Base-by-base conservation (phyloP, 2,329 filamentous ascomycete species). In the Aspergillus alliaceus region DNA sequence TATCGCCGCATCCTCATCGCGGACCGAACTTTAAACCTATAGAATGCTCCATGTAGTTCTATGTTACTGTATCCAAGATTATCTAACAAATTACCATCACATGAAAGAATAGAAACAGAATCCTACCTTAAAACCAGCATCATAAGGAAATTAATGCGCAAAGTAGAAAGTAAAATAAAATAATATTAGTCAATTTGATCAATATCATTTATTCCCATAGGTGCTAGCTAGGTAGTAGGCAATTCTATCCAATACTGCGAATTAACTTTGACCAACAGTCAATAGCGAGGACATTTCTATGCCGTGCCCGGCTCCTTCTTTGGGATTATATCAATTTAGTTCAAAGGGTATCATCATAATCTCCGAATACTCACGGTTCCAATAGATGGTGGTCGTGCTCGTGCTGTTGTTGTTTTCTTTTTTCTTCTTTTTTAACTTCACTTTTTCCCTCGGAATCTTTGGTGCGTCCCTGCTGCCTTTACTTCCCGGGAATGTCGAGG, bases 401-500 rank as follows among this genome's bases (percentile, higher is more conserved):
- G 35, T 18, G 11, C 6, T 20, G n/a, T 39, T 39, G 6, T 27
- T 18, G 50, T 62, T 56, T n/a, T 25, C 25, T 2, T 1, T 4
- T 31, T 46, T 29, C 14, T 46, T 20, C 20, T 32, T 14, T 22
- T 32, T 20, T 32, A 6, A 18, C 6, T 15, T 6, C 7, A 12
- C 18, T 47, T 18, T 6, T 31, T 25, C 20, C 15, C 12, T 3
- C 15, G 24, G 15, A 47, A 15, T 22, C n/a, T 32, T 32, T 32
- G 7, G 18, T 7, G 8, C 14, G 7, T 35, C 48, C 47, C 44
- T 54, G 31, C 20, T 40, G 35, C 25, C 5, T 18, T 65, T 56
- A 79, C 64, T 78, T 80, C 44, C 77, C 77, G 42, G 86, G 79
- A 64, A 90, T 89, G 67, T 93, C 90, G 51, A 93, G 82, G 8